phyloP scores from a whole-genome alignment of 2,329 filamentous ascomycete species.

The Hypoxylon sp. region DNA sequence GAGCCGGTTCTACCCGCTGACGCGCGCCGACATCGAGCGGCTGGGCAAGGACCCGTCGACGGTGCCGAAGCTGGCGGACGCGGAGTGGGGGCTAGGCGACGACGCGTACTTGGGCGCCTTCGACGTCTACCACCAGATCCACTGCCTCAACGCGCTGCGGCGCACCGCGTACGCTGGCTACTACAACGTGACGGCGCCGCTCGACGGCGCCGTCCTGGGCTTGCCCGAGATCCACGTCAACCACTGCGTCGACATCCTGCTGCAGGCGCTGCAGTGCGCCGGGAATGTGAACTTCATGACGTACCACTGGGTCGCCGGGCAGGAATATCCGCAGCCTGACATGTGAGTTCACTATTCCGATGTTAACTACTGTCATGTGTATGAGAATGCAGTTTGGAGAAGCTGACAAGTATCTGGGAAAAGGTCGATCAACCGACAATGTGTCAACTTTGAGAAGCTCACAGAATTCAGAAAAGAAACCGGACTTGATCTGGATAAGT shows the following conservation, averaged over 20 bases:
- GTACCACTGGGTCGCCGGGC: conserved; percentile 50
- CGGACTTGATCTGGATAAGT: conserved; percentile 39
- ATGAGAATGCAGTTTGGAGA: not conserved
- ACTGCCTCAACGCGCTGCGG: conserved; percentile 52
- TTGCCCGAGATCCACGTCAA: conserved; percentile 49
- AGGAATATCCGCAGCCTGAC: conserved; percentile 50
- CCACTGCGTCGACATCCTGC: conserved; percentile 53
- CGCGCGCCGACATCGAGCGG: conserved; percentile 44
- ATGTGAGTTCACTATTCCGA: conserved; percentile 43
- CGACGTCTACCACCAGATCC: conserved; percentile 51
- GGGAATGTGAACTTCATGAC: conserved; percentile 53
- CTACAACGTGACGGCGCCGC: conserved; percentile 40
- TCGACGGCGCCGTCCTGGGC: conserved; percentile 30
- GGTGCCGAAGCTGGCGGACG: conserved; percentile 45
- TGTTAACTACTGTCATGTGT: not conserved
- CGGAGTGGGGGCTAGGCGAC: conserved; percentile 49
- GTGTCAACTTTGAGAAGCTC: conserved; percentile 50
- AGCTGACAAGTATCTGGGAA: conserved; percentile 10
- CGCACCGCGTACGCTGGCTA: conserved; percentile 45
- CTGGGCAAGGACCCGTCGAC: conserved; percentile 50
- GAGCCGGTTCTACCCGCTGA: conserved; percentile 46
- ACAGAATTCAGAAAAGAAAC: conserved; percentile 34
- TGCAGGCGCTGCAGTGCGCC: conserved; percentile 52
- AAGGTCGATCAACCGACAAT: conserved; percentile 49
- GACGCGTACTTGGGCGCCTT: conserved; percentile 51